phyloP scores from a whole-genome alignment of 2,329 filamentous ascomycete species.

The Rutstroemia sp. region DNA sequence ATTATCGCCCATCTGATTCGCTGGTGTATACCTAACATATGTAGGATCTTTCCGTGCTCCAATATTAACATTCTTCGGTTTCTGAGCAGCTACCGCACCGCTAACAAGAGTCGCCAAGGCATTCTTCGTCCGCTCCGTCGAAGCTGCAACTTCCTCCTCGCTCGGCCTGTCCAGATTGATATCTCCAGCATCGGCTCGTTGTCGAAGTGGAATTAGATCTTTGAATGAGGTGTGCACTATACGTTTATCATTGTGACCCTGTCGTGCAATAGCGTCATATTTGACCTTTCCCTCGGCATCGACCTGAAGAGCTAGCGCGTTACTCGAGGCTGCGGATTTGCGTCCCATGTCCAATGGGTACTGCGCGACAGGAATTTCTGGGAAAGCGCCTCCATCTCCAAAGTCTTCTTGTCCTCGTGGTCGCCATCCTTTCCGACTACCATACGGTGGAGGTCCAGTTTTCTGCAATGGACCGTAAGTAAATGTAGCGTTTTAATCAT shows the following conservation, averaged over 20 bases:
- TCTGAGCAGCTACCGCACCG: constrained; percentile 84
- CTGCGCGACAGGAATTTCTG: constrained; percentile 87
- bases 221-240: constrained; percentile 96
- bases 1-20: constrained; percentile 89
- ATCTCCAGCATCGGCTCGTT: constrained; percentile 88
- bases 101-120: constrained; percentile 76
- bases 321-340: constrained; percentile 63
- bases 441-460: constrained; percentile 80
- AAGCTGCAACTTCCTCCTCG: constrained; percentile 74
- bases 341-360: constrained; percentile 94
- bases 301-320: constrained; percentile 87
- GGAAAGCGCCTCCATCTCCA: constrained; percentile 92
- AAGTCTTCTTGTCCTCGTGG: constrained; percentile 86
- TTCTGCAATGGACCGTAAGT: constrained; percentile 41
- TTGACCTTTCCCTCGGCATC: constrained; percentile 89
- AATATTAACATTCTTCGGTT: constrained; percentile 88
- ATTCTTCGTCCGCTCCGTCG: constrained; percentile 81
- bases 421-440: constrained; percentile 82
- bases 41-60: constrained; percentile 78
- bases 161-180: constrained; percentile 79
- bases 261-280: constrained; percentile 88
- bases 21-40: constrained; percentile 91
- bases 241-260: constrained; percentile 75
- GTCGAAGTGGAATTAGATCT: constrained; percentile 87
- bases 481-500: not conserved